Percentiles rank a stretch among this genome's conserved stretches.
Conservation (phyloP, 176 grass and related monocot species). For the Eragrostis nindensis region DNA sequence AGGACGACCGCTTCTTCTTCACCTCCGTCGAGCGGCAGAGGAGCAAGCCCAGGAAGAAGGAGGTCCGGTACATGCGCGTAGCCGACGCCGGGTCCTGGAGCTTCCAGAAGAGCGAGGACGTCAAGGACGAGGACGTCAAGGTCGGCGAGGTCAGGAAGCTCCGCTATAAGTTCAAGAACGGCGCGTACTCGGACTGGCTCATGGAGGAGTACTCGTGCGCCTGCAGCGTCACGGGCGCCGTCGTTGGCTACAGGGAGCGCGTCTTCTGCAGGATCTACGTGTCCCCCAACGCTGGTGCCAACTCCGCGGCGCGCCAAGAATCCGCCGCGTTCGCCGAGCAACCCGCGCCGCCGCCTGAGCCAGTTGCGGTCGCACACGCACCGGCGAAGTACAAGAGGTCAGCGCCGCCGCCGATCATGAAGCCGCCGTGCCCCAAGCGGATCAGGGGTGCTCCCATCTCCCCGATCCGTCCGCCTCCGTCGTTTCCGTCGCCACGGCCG, state of each 20-base stretch:
- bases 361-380: no score
- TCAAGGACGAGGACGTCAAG: not conserved
- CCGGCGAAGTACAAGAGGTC: not conserved
- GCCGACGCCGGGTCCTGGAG: no score
- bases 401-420: not conserved
- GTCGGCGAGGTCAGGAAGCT: not conserved
- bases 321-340: not conserved
- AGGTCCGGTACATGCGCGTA: no score
- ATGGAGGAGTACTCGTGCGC: conserved; percentile 9
- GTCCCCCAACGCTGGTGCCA: not conserved
- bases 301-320: not conserved
- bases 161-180: conserved; percentile 12
- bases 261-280: conserved; percentile 39
- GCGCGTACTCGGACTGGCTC: conserved; percentile 1
- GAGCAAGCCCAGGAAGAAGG: no score
- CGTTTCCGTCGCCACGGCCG: no score
- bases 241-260: not conserved
- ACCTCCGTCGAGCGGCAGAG: no score
- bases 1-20: no score
- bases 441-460: not conserved
- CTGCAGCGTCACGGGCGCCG: not conserved
- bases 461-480: not conserved
- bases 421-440: not conserved
- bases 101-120: not conserved
- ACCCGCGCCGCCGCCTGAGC: not conserved